Base-by-base conservation (phyloP, 129 eudicot genomes). In the Centaurea solstitialis region DNA sequence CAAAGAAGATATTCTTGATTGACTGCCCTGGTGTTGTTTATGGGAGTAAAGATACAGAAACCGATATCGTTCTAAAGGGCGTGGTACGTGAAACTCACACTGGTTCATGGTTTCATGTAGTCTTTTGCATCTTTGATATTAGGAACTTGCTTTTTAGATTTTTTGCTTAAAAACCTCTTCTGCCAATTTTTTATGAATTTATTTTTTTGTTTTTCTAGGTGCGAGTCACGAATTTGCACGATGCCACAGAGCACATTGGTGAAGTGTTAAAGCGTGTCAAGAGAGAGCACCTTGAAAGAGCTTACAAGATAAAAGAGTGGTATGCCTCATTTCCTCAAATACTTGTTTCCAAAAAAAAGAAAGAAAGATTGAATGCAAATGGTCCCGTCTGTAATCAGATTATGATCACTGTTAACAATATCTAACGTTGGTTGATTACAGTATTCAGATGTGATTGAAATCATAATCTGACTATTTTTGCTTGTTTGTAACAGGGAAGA, bases 21-120 rank as follows among this genome's bases (percentile, higher is more conserved):
- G 99, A 96, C 82, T 96, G 99, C 84, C 99, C 99, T 76, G 99
- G 99, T 72, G 99, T 96, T 85, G 99, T 96, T 74, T 96, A 96
- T 77, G 97, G 91, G 50, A 96, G 88, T 77, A 74, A 53, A 4
- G 99, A 96, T 84, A 83, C 98, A 6, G 99, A 96, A 85, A 96
- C 99, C 6, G 98, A 96, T 88, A 88, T 96, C 76, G 99, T 96
- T 66, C 81, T 96, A 78, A 96, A 96, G 90, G 99, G 99, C 0
- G 99, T 96, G 97, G 99, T 95, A 90, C 76, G 99, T 84, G 33
- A 37, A 72, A 71, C 59, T 59, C 9, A 40, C 57, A 13, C 23
- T 9, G 2, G 15, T 59, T 68, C 33, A 12, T 76, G 26, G 35
- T 5, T 21, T 38, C 4, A 41, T 43, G 53, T 3, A 43, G 11